Percentiles rank a stretch among this genome's conserved stretches.
Conservation (phyloP, 768 basidiomycete species). For the Stropharia rugosoannulata region DNA sequence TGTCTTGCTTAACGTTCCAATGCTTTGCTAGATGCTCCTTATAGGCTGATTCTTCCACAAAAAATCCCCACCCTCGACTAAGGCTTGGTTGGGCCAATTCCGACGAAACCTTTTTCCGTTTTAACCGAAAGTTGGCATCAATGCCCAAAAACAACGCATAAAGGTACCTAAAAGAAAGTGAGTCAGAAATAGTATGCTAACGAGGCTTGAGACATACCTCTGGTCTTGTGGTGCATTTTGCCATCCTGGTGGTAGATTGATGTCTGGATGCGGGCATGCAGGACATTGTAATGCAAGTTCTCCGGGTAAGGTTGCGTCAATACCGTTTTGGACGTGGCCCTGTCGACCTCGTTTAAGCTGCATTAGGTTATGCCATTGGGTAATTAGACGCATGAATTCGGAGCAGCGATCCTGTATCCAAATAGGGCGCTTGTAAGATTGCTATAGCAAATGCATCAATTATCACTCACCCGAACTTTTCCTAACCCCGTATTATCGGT, state of each 20-base stretch:
- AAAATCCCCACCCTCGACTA: neutral
- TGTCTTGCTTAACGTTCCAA: neutral
- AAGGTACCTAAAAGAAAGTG: neutral
- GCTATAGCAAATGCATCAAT: neutral
- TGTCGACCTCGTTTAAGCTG: neutral
- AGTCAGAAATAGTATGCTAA: neutral
- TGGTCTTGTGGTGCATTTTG: neutral
- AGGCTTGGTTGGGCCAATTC: neutral
- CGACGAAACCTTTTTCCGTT: too few relatives aligned
- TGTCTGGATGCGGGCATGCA: neutral
- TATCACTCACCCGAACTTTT: constrained; percentile 11
- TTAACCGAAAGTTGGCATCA: too few relatives aligned
- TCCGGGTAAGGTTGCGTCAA: neutral
- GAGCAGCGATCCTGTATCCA: neutral
- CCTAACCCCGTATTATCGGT: constrained; percentile 6
- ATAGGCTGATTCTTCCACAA: neutral
- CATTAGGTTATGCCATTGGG: neutral
- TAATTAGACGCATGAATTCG: neutral
- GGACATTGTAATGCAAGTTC: neutral
- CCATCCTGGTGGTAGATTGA: neutral
- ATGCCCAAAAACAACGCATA: neutral
- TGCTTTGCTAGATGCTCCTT: neutral
- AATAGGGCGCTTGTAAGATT: neutral
- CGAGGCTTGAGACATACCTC: neutral
- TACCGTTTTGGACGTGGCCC: neutral